phyloP scores from a whole-genome alignment of 495 filamentous ascomycete genomes.

The Podospora anserina region DNA sequence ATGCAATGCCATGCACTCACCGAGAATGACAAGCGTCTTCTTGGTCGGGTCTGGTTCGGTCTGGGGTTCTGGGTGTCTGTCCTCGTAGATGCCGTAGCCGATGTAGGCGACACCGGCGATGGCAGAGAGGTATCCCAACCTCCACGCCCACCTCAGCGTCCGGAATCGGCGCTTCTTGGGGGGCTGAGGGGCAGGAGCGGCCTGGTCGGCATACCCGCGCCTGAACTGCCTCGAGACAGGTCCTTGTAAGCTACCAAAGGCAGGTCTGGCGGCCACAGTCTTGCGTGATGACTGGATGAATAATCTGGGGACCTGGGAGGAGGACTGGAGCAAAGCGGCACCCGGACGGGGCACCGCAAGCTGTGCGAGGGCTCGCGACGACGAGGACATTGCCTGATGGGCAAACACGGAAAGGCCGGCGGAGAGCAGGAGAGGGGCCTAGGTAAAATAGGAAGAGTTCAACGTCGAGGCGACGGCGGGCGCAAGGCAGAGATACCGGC shows the following conservation, averaged over 20 bases:
- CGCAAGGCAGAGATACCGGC: slow-evolving; percentile 7
- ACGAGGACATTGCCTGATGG: slow-evolving; percentile 37
- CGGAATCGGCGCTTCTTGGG: slow-evolving; percentile 43
- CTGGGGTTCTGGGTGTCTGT: slow-evolving; percentile 80
- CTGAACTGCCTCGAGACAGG: slow-evolving; percentile 37
- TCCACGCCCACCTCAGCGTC: slow-evolving; percentile 58
- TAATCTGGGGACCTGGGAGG: slow-evolving; percentile 24
- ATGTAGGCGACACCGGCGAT: slow-evolving; percentile 66
- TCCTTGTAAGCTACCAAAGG: slow-evolving; percentile 22
- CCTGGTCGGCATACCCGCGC: slow-evolving; percentile 40
- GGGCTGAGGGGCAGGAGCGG: slow-evolving; percentile 26
- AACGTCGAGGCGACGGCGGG: not conserved
- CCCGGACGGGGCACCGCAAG: slow-evolving; percentile 28
- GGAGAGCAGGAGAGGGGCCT: not conserved
- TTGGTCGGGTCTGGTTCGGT: slow-evolving; percentile 75
- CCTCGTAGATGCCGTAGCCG: slow-evolving; percentile 75
- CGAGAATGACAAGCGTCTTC: slow-evolving; percentile 96
- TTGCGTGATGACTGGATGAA: slow-evolving; percentile 28
- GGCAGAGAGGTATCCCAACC: slow-evolving; percentile 66
- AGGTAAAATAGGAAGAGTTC: slow-evolving; percentile 7
- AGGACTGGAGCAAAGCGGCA: slow-evolving; percentile 25
- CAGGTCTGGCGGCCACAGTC: slow-evolving; percentile 23
- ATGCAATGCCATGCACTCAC: slow-evolving; percentile 50
- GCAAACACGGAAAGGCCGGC: slow-evolving; percentile 16
- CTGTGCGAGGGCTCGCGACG: slow-evolving; percentile 34